Evolutionary conservation across 1,284 basidiomycete genomes (phyloP).

Genomic region (Irpex sp.): DNA sequence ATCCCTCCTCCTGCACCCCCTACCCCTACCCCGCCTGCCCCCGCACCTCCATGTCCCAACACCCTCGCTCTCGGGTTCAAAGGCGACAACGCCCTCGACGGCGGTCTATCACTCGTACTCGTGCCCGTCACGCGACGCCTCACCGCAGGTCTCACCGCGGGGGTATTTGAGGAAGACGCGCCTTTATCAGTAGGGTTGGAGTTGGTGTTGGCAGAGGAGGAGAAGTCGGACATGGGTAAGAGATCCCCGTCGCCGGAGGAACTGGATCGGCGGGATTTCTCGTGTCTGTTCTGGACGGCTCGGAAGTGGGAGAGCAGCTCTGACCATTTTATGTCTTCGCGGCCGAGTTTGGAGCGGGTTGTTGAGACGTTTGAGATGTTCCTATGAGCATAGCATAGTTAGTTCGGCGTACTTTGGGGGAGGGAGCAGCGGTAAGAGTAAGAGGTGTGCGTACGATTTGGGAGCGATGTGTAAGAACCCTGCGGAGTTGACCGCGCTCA

Average conservation of each 20-base stretch:
- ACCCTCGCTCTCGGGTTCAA: slow-evolving; percentile 60
- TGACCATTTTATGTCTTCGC: slow-evolving; percentile 92
- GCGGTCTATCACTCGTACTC: slow-evolving; percentile 23
- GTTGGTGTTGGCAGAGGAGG: not conserved
- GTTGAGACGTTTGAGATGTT: slow-evolving; percentile 32
- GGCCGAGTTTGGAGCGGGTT: slow-evolving; percentile 68
- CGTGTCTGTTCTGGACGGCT: slow-evolving; percentile 77
- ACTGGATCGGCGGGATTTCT: slow-evolving; percentile 70
- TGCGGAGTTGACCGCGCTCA: slow-evolving; percentile 92
- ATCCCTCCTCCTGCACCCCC: not conserved
- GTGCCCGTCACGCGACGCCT: slow-evolving; percentile 55
- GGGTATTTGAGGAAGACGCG: slow-evolving; percentile 2
- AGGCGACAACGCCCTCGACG: slow-evolving; percentile 49
- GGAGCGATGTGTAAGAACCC: slow-evolving; percentile 89
- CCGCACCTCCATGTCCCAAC: not conserved
- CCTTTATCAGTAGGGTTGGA: slow-evolving; percentile 11
- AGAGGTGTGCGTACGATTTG: slow-evolving; percentile 51
- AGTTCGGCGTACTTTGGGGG: not conserved
- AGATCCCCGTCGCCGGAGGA: slow-evolving; percentile 31
- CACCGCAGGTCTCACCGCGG: slow-evolving; percentile 34
- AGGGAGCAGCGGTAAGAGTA: not conserved
- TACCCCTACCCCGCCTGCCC: too few relatives aligned
- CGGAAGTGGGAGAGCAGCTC: slow-evolving; percentile 87
- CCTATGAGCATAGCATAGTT: slow-evolving; percentile 4
- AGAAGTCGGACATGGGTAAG: slow-evolving; percentile 18